Evolutionary conservation across 1,284 basidiomycete genomes (phyloP), one percentile per base, ranked within the genome.

Genomic region (Marasmius sp.): DNA sequence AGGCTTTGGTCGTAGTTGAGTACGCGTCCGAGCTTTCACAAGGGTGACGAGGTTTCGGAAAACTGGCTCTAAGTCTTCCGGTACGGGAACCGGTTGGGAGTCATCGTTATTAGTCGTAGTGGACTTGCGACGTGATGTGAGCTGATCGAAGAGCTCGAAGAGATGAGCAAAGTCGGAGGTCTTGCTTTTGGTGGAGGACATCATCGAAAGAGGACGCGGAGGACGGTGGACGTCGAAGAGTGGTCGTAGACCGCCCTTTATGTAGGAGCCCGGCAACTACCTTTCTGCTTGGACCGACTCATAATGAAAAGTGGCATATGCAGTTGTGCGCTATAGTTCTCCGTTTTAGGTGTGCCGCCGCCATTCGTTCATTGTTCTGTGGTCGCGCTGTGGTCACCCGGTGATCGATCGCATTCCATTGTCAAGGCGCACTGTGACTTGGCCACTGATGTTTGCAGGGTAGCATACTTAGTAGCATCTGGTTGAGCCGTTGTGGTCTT

Each of bases 71-170:
- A 85, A 76, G 56, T 83, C 81, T 45, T 72, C 65, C 27, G 81
- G 79, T 33, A 82, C 68, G 16, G 74, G 68, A 52, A 75, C 65
- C 41, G 75, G 71, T 37, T 57, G 62, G 48, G 68, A 60, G 38
- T 79, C 76, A 54, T 75, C 71, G 20, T 69, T 67, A 33, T 68
- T 67, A 41, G 66, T 60, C 18, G 67, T 53, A 58, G 61, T 67
- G 39, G 67, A 60, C 8, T 47, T 59, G 18, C 78, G 74, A 62
- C 75, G 76, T 9, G 76, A 74, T 18, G 80, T 77, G 41, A 87
- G 77, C 52, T 76, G 78, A 53, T 85, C 79, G 68, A 87, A 86
- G 60, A 86, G 74, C 59, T 81, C 76, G 61, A 84, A 81, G 52
- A 87, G 78, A 57, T 77, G 75, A 0, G 81, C 80, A 64, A 84